A percentile compares a stretch with the other conserved stretches of the same genome.
These are phyloP conservation scores for Hydnum rufescens DNA, from an alignment of 768 basidiomycete genomes.

Conservation along the genomic window DNA sequence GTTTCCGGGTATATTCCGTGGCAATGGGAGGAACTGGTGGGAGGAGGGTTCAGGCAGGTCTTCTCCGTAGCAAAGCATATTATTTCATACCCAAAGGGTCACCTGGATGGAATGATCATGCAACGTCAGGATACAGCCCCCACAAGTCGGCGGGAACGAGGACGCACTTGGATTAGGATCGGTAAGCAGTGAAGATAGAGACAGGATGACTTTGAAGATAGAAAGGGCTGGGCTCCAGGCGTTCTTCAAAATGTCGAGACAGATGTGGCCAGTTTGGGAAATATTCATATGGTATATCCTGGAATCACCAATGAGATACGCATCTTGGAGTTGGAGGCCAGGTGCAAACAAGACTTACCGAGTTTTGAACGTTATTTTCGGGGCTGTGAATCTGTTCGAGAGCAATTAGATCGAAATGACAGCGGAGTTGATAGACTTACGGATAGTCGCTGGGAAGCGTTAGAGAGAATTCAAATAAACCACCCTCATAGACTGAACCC, in stretches of 20 bases:
- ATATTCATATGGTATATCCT: slow-evolving; percentile 82
- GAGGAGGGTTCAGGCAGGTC: background rate
- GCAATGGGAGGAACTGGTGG: slow-evolving; percentile 48
- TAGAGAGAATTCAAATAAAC: slow-evolving; percentile 45
- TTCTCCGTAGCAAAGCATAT: background rate
- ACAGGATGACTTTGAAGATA: slow-evolving; percentile 85
- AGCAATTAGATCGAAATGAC: slow-evolving; percentile 2
- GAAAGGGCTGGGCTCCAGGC: slow-evolving; percentile 92
- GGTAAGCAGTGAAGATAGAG: slow-evolving; percentile 76
- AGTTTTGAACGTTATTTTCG: slow-evolving; percentile 10
- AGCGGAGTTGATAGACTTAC: slow-evolving; percentile 24
- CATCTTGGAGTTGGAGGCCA: background rate
- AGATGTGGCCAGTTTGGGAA: slow-evolving; percentile 27
- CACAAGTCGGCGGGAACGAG: background rate
- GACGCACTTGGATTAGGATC: slow-evolving; percentile 82
- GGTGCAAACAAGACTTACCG: background rate
- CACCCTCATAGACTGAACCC: slow-evolving; percentile 67
- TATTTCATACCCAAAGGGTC: slow-evolving; percentile 44
- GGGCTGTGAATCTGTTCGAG: slow-evolving; percentile 8
- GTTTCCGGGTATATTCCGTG: slow-evolving; percentile 42
- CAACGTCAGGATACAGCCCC: background rate
- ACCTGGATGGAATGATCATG: slow-evolving; percentile 22
- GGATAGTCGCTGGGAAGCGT: slow-evolving; percentile 56
- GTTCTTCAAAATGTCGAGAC: slow-evolving; percentile 80
- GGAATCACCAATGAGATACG: background rate